Evolutionary conservation across 2,329 filamentous ascomycete genomes (phyloP).

Genomic region (Trichophyton mentagrophytes): DNA sequence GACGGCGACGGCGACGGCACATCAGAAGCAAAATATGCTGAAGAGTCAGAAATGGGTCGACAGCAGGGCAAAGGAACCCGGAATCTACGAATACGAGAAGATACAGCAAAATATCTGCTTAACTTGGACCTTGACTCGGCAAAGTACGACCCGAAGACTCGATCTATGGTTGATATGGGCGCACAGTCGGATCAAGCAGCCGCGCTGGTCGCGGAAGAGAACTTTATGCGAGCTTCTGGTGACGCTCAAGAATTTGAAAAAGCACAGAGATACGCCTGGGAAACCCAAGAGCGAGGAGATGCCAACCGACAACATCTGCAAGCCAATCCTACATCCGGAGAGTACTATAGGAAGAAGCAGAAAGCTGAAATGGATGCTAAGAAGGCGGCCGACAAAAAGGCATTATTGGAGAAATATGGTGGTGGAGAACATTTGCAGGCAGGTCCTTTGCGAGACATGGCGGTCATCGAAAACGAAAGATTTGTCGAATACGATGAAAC

Average conservation of each 20-base stretch:
- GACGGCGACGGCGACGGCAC: slow-evolving; percentile 32
- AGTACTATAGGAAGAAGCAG: slow-evolving; percentile 70
- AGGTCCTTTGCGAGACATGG: slow-evolving; percentile 50
- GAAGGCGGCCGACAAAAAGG: slow-evolving; percentile 54
- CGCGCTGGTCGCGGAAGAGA: slow-evolving; percentile 78
- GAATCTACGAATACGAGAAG: slow-evolving; percentile 83
- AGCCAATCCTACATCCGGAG: slow-evolving; percentile 89
- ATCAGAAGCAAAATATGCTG: slow-evolving; percentile 59
- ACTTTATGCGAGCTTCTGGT: slow-evolving; percentile 75
- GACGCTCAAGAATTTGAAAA: slow-evolving; percentile 87
- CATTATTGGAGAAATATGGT: slow-evolving; percentile 72
- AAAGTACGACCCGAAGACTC: slow-evolving; percentile 93
- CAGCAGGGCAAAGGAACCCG: slow-evolving; percentile 83
- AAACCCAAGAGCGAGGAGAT: slow-evolving; percentile 71
- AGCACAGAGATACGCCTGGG: slow-evolving; percentile 87
- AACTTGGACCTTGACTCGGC: slow-evolving; percentile 94
- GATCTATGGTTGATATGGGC: slow-evolving; percentile 76
- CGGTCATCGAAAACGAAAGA: slow-evolving; percentile 65
- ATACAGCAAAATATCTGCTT: slow-evolving; percentile 90
- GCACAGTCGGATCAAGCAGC: slow-evolving; percentile 69
- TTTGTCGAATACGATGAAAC: slow-evolving; percentile 93
- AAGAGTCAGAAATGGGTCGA: slow-evolving; percentile 92
- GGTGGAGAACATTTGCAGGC: slow-evolving; percentile 50
- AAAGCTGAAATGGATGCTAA: slow-evolving; percentile 58
- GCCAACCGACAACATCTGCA: slow-evolving; percentile 78